Conservation (phyloP, 179 eudicot genomes). For the Beta corolliflora region DNA sequence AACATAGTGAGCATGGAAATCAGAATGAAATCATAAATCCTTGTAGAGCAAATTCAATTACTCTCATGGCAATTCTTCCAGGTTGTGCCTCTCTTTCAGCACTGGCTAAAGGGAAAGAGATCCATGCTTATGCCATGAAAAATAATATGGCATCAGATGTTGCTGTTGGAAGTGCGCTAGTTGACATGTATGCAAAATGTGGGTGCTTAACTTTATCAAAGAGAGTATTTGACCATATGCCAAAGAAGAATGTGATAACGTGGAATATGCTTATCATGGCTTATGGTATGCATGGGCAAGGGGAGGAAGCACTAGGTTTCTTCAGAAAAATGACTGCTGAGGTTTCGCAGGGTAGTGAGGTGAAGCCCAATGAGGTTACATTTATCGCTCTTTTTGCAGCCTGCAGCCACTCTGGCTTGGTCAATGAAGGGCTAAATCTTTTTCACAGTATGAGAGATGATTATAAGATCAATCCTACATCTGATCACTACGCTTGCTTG, state of each 20-base stretch:
- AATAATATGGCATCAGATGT: conserved; percentile 42
- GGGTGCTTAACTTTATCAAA: conserved; percentile 42
- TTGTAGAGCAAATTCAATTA: conserved; percentile 37
- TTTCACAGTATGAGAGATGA: conserved; percentile 47
- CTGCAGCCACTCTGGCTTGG: conserved; percentile 55
- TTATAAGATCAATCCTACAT: conserved; percentile 39
- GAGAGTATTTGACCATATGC: conserved; percentile 42
- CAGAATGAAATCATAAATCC: conserved; percentile 14
- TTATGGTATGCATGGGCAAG: conserved; percentile 54
- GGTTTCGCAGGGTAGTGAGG: conserved; percentile 27
- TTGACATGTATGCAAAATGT: conserved; percentile 56
- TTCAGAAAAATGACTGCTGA: conserved; percentile 38
- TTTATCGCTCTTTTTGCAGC: conserved; percentile 49
- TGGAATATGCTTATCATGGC: conserved; percentile 59
- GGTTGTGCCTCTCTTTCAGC: conserved; percentile 53
- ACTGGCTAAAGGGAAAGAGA: conserved; percentile 47
- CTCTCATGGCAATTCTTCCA: conserved; percentile 54
- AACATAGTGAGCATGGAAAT: conserved; percentile 11
- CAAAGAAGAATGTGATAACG: conserved; percentile 50
- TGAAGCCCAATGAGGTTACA: conserved; percentile 42
- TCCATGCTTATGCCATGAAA: conserved; percentile 45
- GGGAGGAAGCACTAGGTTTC: conserved; percentile 37
- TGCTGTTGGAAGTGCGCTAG: conserved; percentile 50
- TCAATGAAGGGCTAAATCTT: conserved; percentile 46
- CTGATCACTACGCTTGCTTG: conserved; percentile 65